These are phyloP conservation scores for Lentinula guzmanii DNA, from an alignment of 768 basidiomycete species.

Conservation along the genomic window DNA sequence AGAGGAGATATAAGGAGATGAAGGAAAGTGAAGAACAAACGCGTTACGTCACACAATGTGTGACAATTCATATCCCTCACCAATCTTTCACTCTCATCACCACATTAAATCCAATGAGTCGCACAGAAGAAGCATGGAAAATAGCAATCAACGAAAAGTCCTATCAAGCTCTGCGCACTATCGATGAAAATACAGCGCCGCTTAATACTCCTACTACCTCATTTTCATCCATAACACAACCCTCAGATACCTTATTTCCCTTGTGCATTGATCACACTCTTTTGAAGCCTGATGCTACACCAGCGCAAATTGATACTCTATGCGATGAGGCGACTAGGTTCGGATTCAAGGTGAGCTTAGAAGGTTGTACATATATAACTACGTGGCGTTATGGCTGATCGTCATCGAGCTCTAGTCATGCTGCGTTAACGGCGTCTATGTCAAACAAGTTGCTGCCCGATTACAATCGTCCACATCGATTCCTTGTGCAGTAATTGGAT, in stretches of 20 bases:
- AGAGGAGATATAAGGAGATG: not conserved
- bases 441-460: slow-evolving; percentile 33
- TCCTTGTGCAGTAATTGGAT: slow-evolving; percentile 44
- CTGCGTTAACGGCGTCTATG: slow-evolving; percentile 43
- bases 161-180: slow-evolving; percentile 13
- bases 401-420: slow-evolving; percentile 30
- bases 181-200: slow-evolving; percentile 3
- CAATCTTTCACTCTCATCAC: no score
- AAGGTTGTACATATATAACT: no score
- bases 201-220: not conserved
- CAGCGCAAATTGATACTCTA: slow-evolving; percentile 36
- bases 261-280: slow-evolving; percentile 43
- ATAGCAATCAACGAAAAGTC: slow-evolving; percentile 22
- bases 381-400: no score
- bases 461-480: slow-evolving; percentile 30
- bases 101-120: not conserved
- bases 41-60: not conserved
- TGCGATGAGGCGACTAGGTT: slow-evolving; percentile 42
- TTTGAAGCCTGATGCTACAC: slow-evolving; percentile 42
- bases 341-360: slow-evolving; percentile 38
- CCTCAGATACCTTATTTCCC: slow-evolving; percentile 20
- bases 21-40: not conserved
- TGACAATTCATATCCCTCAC: not conserved
- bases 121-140: slow-evolving; percentile 28
- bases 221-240: slow-evolving; percentile 10